Evolutionary conservation across 1,139 yeast genomes (phyloP), one percentile per base, ranked within the genome.

Genomic region (Geotrichum citri-aurantii): DNA sequence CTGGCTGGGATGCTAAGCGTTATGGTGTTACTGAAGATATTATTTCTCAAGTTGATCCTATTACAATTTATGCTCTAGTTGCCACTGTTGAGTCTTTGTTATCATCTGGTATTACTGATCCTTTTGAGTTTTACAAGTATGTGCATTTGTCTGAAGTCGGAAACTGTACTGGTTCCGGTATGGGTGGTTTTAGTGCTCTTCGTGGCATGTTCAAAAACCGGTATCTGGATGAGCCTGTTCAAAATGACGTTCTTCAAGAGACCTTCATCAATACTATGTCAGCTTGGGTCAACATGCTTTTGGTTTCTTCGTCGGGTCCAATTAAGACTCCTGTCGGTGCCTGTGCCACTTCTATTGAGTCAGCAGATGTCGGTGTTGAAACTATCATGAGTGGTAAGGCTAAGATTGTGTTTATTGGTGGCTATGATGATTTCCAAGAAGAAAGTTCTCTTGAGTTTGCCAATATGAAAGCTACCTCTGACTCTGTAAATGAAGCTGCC

Each of bases 241-340:
- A 93, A 79, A 93, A 88, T 73, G 99, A 93, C 77, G 87, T 93
- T 67, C 80, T 93, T 69, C 99, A 92, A 78, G 99, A 93, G 77
- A 92, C 99, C 59, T 93, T 93, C 77, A 91, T 93, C 78, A 93
- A 93, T 81, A 93, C 99, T 61, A 92, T 93, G 97, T 83, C 97
- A 66, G 99, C 99, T 63, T 93, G 99, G 99, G 97, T 93, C 66
- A 93, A 93, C 73, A 93, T 93, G 99, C 82, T 93, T 80, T 80
- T 93, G 74, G 80, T 93, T 65, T 92, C 98, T 26, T 87, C 98
- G 12, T 89, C 97, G 61, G 99, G 99, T 77, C 99, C 99, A 63
- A 90, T 92, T 74, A 92, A 92, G 82, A 93, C 99, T 31, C 98
- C 99, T 59, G 99, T 93, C 60, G 99, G 96, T 79, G 99, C 99